Percentiles rank a stretch among this genome's conserved stretches.
Evolutionary conservation across 192 early-diverging fungal species (phyloP).

Genomic region (Radiomyces spectabilis): DNA sequence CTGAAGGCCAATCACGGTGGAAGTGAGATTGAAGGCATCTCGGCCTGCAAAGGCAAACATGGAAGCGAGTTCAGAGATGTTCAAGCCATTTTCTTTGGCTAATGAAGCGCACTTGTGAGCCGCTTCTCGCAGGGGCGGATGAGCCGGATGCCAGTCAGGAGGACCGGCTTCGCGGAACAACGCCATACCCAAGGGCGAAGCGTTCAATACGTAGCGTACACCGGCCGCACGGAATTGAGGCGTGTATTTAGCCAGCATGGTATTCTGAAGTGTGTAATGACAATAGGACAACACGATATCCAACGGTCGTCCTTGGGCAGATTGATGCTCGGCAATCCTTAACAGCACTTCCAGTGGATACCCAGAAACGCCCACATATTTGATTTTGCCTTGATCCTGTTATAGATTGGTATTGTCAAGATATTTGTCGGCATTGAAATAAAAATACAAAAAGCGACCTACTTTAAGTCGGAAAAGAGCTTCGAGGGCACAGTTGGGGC

Average conservation of each 20-base stretch:
- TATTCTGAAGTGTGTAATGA: constrained; percentile 64
- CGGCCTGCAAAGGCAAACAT: constrained; percentile 35
- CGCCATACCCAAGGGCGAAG: constrained; percentile 68
- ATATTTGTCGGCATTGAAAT: too few relatives aligned
- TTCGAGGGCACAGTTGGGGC: constrained; percentile 29
- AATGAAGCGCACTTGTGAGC: constrained; percentile 37
- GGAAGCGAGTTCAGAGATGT: constrained; percentile 51
- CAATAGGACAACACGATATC: constrained; percentile 64
- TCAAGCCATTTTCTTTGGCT: constrained; percentile 25
- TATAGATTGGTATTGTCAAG: too few relatives aligned
- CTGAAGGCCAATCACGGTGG: constrained; percentile 42
- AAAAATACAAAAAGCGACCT: too few relatives aligned
- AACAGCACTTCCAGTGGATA: constrained; percentile 60
- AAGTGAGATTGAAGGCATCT: constrained; percentile 23
- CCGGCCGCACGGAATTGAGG: constrained; percentile 44
- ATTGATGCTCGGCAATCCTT: constrained; percentile 46
- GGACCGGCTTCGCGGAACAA: constrained; percentile 39
- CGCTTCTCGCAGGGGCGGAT: constrained; percentile 34
- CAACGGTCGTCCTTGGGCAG: constrained; percentile 42
- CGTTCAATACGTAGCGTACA: constrained; percentile 53
- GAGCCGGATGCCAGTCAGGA: constrained; percentile 67
- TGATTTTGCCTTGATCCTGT: constrained; percentile 47
- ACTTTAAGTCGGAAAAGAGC: constrained; percentile 52
- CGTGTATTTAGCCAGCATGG: constrained; percentile 39
- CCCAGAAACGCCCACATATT: constrained; percentile 59